phyloP scores from a whole-genome alignment of 2,329 filamentous ascomycete species.

The Chalaropsis thielavioides region DNA sequence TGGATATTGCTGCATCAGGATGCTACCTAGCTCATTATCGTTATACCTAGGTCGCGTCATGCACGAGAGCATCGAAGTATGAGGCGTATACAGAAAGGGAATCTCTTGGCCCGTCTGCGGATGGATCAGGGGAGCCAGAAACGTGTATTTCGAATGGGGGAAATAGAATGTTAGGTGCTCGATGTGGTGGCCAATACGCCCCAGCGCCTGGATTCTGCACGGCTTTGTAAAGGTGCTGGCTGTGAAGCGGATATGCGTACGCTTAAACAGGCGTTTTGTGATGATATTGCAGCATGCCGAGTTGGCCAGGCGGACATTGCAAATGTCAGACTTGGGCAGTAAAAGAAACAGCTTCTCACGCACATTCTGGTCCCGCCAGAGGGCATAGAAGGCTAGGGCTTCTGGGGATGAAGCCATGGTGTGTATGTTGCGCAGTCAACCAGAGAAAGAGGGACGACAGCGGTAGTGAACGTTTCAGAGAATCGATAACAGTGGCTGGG shows the following conservation, averaged over 20 bases:
- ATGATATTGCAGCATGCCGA: conserved; percentile 56
- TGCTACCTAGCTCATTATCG: conserved; percentile 61
- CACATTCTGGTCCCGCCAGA: conserved; percentile 39
- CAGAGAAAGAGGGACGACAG: conserved; percentile 16
- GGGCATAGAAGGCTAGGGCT: conserved; percentile 37
- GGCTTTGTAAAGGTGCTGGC: conserved; percentile 63
- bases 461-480: conserved; percentile 1
- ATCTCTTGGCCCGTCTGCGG: conserved; percentile 63
- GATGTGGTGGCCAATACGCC: conserved; percentile 63
- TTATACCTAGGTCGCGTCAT: conserved; percentile 62
- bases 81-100: conserved; percentile 67
- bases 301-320: conserved; percentile 49
- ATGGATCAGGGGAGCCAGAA: conserved; percentile 72
- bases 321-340: conserved; percentile 38
- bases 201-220: conserved; percentile 56
- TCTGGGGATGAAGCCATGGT: conserved; percentile 2
- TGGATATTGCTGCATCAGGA: conserved; percentile 75
- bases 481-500: background rate
- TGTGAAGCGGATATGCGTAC: conserved; percentile 55
- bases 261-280: conserved; percentile 54
- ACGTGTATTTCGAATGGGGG: conserved; percentile 62
- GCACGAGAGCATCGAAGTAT: conserved; percentile 48
- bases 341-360: conserved; percentile 36
- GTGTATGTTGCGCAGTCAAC: conserved; percentile 13
- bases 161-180: conserved; percentile 65